Evolutionary conservation across 2,329 filamentous ascomycete species (phyloP).

Genomic region (Atkinsonella texensis): DNA sequence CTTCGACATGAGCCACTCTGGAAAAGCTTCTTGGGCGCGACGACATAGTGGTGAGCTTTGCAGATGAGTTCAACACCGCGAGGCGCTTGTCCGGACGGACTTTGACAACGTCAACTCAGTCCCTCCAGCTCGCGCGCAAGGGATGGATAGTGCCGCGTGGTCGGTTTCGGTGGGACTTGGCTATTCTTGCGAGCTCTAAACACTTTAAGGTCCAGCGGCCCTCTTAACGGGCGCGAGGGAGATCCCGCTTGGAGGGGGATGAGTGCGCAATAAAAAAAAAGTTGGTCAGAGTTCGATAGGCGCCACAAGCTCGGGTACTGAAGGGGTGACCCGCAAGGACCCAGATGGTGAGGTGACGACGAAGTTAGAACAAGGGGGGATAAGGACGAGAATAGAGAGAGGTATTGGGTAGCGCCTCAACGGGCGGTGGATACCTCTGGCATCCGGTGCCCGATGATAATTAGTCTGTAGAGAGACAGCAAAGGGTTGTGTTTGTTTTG

Average conservation of each 20-base stretch:
- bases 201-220: not conserved
- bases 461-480: not conserved
- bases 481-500: not conserved
- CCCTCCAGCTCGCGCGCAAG: conserved; percentile 1
- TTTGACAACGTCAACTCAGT: conserved; percentile 1
- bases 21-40: conserved; percentile 17
- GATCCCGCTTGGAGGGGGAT: conserved; percentile 3
- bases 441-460: not conserved
- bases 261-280: not conserved
- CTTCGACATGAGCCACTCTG: conserved; percentile 35
- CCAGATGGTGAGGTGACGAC: not conserved
- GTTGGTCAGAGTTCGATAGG: not conserved
- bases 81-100: conserved; percentile 1
- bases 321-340: not conserved
- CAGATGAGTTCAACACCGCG: conserved; percentile 2
- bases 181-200: not conserved
- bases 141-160: not conserved
- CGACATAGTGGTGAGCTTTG: conserved; percentile 29
- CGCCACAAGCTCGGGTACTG: not conserved
- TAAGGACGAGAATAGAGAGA: not conserved
- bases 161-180: conserved; percentile 2
- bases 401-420: not conserved
- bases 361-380: not conserved
- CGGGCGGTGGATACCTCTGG: not conserved
- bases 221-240: conserved; percentile 6